phyloP scores from a whole-genome alignment of 202 grass and related monocot genomes.

The Panicum hallii region DNA sequence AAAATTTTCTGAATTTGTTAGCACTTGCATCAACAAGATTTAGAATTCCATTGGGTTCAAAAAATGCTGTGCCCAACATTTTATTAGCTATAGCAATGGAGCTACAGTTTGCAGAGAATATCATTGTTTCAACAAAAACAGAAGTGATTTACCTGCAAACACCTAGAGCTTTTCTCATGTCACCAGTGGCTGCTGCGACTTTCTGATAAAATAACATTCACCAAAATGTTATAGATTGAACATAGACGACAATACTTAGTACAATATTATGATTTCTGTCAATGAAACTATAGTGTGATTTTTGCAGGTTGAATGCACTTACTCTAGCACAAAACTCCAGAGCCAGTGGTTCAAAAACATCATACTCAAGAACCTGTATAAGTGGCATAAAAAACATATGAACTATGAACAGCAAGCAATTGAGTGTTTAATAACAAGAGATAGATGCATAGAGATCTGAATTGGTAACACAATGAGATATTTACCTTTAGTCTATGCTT shows the following conservation, averaged over 20 bases:
- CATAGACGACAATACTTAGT: not conserved
- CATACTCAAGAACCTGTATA: slow-evolving; percentile 80
- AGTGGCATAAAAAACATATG: slow-evolving; percentile 24
- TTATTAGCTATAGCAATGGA: slow-evolving; percentile 13
- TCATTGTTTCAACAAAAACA: slow-evolving; percentile 17
- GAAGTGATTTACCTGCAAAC: slow-evolving; percentile 78
- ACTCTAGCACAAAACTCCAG: slow-evolving; percentile 98
- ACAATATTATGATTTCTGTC: not conserved
- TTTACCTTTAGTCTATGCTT: slow-evolving; percentile 85
- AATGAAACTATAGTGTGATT: slow-evolving; percentile 18
- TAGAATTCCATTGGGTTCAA: not conserved
- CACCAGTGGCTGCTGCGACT: slow-evolving; percentile 86
- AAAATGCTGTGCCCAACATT: not conserved
- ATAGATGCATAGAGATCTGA: not conserved
- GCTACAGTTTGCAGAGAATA: slow-evolving; percentile 4
- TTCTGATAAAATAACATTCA: slow-evolving; percentile 64
- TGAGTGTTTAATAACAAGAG: not conserved
- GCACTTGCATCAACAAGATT: not conserved
- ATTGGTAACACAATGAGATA: not conserved
- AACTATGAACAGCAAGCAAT: slow-evolving; percentile 30
- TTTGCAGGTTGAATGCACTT: slow-evolving; percentile 48
- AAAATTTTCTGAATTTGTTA: not conserved
- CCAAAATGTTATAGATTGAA: slow-evolving; percentile 13
- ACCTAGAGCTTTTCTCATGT: slow-evolving; percentile 95
- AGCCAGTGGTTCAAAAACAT: slow-evolving; percentile 85